Base-by-base conservation (phyloP, 208 protist genomes). In the Acanthamoeba triangularis region DNA sequence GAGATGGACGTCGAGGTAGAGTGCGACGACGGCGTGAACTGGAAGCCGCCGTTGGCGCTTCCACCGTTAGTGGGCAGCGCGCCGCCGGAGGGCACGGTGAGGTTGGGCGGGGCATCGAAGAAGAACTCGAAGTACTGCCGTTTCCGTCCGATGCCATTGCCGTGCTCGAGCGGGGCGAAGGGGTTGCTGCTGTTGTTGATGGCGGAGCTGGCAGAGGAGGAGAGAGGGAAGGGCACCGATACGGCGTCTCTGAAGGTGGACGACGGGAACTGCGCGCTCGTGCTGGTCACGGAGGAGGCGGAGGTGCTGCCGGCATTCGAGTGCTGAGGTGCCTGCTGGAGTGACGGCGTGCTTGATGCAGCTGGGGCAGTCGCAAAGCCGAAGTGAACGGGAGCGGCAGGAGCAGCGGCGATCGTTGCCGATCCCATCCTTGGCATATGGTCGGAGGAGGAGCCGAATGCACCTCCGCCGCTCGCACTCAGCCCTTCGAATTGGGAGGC, bases 101-200 rank as follows among this genome's bases (percentile, higher is more conserved):
- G 61, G 25, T 67, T 67, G 33, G 85, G 85, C 10, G 85, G 85
- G 28, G 85, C 35, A 8, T 92, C 59, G 65, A 92, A 92, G 85
- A 92, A 92, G 56, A 92, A 92, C 63, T 92, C 85, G 25, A 92
- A 92, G 63, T 44, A 92, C 20, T 92, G 85, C 28, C 85, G 54
- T 25, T 92, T 92, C 25, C 63, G 54, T 33, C 49, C 49, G 3
- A 59, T 63, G 54, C 28, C 28, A 14, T 28, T 37, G 84, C 59
- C 49, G 18, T 25, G 18, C 85, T 16, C 37, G 25, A 72, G 37
- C 30, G 85, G n/a, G 28, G 44, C 59, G 37, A 74, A 92, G 3
- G 85, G 63, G 28, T 65, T 76, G 63, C 13, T 23, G 37, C 30
- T 20, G 33, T 18, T 28, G 69, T 20, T 78, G 74, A 14, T 14